A percentile compares a stretch with the other conserved stretches of the same genome.
phyloP scores from a whole-genome alignment of 164 flowering plant genomes.

The Macadamia tetraphylla region DNA sequence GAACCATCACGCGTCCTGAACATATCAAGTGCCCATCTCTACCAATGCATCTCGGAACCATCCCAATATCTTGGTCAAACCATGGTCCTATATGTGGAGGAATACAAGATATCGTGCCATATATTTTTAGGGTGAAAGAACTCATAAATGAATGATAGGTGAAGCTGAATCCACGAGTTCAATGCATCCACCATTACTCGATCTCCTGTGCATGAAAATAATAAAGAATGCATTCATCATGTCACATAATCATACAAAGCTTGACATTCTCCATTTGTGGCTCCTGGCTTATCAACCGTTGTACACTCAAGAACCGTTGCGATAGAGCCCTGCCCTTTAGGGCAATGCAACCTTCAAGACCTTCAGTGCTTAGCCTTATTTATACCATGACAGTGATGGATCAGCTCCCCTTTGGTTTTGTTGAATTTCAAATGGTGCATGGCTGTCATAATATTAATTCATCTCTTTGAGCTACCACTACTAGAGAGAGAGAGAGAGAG shows the following conservation, averaged over 20 bases:
- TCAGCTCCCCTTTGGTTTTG: neutral
- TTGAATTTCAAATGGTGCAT: neutral
- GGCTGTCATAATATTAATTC: too few species aligned
- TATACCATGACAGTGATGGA: neutral
- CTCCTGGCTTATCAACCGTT: too few species aligned
- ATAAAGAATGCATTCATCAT: neutral
- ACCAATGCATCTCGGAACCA: too few species aligned
- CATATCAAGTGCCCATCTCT: too few species aligned
- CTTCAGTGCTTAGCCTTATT: neutral
- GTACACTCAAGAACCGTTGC: neutral
- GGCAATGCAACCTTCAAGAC: neutral
- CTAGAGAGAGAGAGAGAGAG: too few species aligned
- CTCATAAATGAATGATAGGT: neutral
- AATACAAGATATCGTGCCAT: too few species aligned
- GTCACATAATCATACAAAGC: neutral
- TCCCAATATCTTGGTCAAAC: too few species aligned
- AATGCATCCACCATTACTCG: neutral
- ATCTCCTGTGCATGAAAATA: too few species aligned
- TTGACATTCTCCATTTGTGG: neutral
- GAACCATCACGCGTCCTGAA: too few species aligned
- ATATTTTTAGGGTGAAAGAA: too few species aligned
- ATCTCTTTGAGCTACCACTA: too few species aligned
- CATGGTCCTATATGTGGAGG: too few species aligned
- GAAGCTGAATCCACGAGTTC: neutral
- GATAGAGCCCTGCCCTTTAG: neutral